Evolutionary conservation across 1,284 basidiomycete genomes (phyloP), one percentile per base, ranked within the genome.

Genomic region (Ganoderma leucocontextum): DNA sequence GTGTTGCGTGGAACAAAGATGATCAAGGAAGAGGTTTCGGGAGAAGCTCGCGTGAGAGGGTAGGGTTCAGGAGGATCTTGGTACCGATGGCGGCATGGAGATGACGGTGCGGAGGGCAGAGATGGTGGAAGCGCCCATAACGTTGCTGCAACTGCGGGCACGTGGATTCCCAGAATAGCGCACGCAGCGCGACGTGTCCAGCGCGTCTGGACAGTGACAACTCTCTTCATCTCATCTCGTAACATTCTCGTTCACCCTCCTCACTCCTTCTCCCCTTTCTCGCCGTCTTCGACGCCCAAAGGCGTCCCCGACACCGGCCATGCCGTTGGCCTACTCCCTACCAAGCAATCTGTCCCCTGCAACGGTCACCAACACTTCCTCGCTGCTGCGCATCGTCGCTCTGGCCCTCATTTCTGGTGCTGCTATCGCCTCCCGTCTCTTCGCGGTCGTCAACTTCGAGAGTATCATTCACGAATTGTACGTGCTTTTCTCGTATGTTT

Each of bases 381-480:
- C 94, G 65, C 85, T 97, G 72, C 83, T 98, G 72, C 91, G 94
- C 70, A 95, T 97, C 72, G 86, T 96, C 73, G 92, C 96, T 36
- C 89, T 98, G 66, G 87, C 89, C 19, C 86, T 96, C 77, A 97
- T 98, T 76, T 95, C 95, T 68, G 95, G 89, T 67, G 96, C 97
- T 70, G 98, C 98, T 49, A 93, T 99, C 77, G 92, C 96, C 44
- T 97, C 96, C 68, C 91, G 98, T 79, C 86, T 99, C 75, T 99
- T 99, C 80, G 97, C 97, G 71, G 98, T 99, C 75, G 86, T 99
- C 73, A 95, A 99, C 74, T 98, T 98, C 80, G 98, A 99, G 85
- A 96, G 95, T 87, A 96, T 99, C 78, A 99, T 99, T 76, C 97
- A 99, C 82, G 97, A 99, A 86, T 98, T 98, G 95, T 96, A 73